Percentiles rank a stretch among this genome's conserved stretches.
phyloP scores from a whole-genome alignment of 2,329 filamentous ascomycete genomes.

The Diaporthe sp. region DNA sequence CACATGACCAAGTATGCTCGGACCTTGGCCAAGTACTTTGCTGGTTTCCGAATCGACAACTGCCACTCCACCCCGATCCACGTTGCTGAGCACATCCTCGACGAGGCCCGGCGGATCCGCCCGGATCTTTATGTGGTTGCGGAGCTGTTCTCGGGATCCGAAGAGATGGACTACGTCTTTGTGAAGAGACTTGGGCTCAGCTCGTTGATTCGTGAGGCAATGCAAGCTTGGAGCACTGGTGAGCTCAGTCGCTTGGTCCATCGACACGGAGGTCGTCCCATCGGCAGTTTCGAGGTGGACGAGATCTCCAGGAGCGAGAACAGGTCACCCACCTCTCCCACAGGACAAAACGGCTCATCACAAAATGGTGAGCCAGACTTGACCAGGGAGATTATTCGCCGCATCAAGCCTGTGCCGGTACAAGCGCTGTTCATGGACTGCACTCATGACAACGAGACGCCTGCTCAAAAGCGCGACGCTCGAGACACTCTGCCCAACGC shows the following conservation, averaged over 20 bases:
- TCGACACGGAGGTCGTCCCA: conserved; percentile 91
- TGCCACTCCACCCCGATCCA: conserved; percentile 96
- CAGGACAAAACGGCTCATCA: conserved; percentile 45
- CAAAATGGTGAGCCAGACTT: conserved; percentile 52
- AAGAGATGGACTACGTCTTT: conserved; percentile 96
- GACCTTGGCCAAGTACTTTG: conserved; percentile 94
- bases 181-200: conserved; percentile 93
- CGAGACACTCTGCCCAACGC: conserved; percentile 95
- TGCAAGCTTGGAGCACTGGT: conserved; percentile 97
- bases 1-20: conserved; percentile 95
- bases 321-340: conserved; percentile 51
- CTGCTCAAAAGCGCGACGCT: conserved; percentile 94
- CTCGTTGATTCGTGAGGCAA: conserved; percentile 93
- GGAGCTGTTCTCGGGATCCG: conserved; percentile 94
- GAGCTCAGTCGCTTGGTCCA: conserved; percentile 95
- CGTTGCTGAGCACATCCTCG: conserved; percentile 94
- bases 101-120: conserved; percentile 89
- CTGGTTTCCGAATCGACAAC: conserved; percentile 97
- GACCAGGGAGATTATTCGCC: conserved; percentile 78
- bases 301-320: conserved; percentile 78
- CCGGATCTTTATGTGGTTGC: conserved; percentile 93
- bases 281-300: conserved; percentile 97
- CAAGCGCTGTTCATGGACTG: conserved; percentile 99
- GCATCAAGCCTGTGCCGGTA: conserved; percentile 88
- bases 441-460: conserved; percentile 97